Base-by-base conservation (phyloP, 2,329 filamentous ascomycete species). In the Didymella segeticola region DNA sequence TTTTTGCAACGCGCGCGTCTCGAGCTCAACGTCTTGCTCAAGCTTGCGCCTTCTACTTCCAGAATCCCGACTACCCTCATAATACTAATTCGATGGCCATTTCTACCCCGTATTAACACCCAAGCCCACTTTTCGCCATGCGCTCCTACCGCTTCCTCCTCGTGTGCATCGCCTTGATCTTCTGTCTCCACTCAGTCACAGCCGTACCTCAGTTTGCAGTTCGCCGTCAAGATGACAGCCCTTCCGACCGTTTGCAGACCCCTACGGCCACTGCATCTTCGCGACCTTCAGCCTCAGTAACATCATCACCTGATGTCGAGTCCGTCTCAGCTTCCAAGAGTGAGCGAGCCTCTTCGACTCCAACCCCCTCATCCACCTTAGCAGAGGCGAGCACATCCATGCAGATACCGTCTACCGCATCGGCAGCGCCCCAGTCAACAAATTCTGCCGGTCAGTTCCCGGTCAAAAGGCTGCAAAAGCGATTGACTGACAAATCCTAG, bases 191-290 rank as follows among this genome's bases (percentile, higher is more conserved):
- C 25, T 53, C 58, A 7, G 62, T 64, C 31, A 45, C 54, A 20
- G 63, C 65, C 43, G 61, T 64, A 27, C 58, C 67, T 22, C 64
- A 60, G 31, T 42, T 54, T 47, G 63, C 57, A 27, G 33, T 72
- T n/a, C 60, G 58, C 29, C 69, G 71, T 43, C 71, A 74, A 46
- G 63, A 75, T 60, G 70, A 62, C 12, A 56, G 27, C 15, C 51
- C 56, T 36, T 54, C 65, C 8, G 52, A 62, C 6, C 48, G 53
- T 14, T 59, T 61, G 9, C 27, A 60, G 26, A 33, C 47, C n/a
- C 47, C 65, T 43, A 45, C 54, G 5, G 27, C 60, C 31, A 60
- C 61, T 27, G 26, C 51, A 12, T 61, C 65, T 37, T 37, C 47
- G 22, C 59, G 41, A 23, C 54, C 64, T 25, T 60, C 69, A 17